A percentile compares a stretch with the other conserved stretches of the same genome.
Evolutionary conservation across 768 basidiomycete species (phyloP).

Genomic region (Pleurotus cornucopiae): DNA sequence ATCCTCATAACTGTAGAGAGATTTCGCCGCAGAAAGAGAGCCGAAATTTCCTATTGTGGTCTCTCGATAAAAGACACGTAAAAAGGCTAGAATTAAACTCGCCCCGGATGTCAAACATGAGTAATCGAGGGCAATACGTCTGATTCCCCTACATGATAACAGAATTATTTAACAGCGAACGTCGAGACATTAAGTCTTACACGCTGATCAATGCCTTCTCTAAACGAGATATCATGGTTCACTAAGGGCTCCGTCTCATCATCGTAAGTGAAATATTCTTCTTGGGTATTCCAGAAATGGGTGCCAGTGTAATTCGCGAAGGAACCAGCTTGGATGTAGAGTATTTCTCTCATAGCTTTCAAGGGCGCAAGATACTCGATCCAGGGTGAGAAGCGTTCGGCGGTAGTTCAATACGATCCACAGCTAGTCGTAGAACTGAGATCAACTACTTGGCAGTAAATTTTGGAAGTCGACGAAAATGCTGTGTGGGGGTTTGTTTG

Average conservation of each 20-base stretch:
- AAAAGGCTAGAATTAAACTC: slow-evolving; percentile 10
- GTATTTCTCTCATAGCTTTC: slow-evolving; percentile 63
- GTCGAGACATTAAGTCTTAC: slow-evolving; percentile 28
- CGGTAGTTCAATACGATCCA: too few species aligned
- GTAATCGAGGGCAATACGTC: slow-evolving; percentile 56
- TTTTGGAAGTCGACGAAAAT: too few species aligned
- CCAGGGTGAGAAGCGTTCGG: too few species aligned
- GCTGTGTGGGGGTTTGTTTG: too few species aligned
- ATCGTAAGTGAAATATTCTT: slow-evolving; percentile 56
- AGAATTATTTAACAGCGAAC: background rate
- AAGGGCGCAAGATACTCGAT: background rate
- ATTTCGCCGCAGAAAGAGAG: slow-evolving; percentile 39
- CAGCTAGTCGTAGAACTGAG: too few species aligned
- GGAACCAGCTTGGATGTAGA: slow-evolving; percentile 73
- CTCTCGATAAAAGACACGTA: slow-evolving; percentile 6
- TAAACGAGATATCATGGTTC: slow-evolving; percentile 60
- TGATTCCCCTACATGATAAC: slow-evolving; percentile 34
- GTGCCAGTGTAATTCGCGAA: slow-evolving; percentile 66
- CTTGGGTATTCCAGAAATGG: slow-evolving; percentile 83
- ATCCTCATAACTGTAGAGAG: slow-evolving; percentile 30
- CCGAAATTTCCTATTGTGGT: slow-evolving; percentile 58
- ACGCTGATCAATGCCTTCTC: slow-evolving; percentile 48
- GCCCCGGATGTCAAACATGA: slow-evolving; percentile 71
- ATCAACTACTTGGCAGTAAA: too few species aligned
- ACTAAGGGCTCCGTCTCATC: slow-evolving; percentile 39